These are phyloP conservation scores for Trametes villosa DNA, from an alignment of 768 basidiomycete species.

Conservation along the genomic window DNA sequence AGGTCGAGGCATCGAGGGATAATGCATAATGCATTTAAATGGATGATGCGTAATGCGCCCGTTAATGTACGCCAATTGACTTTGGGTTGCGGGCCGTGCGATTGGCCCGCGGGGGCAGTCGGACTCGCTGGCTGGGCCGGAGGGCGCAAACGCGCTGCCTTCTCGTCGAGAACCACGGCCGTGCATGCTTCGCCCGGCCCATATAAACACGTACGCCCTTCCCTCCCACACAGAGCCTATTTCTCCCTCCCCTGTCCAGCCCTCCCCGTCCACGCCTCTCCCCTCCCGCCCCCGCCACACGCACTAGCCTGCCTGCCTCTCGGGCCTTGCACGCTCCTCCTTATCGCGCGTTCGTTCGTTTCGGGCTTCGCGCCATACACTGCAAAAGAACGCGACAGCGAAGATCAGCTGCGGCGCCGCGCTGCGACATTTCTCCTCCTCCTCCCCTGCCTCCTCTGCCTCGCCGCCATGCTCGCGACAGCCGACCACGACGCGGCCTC, in stretches of 20 bases:
- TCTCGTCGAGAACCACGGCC: constrained; percentile 14
- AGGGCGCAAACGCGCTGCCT: not conserved
- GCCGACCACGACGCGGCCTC: not conserved
- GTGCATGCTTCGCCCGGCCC: constrained; percentile 13
- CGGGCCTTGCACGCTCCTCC: too few species aligned
- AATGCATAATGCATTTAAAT: too few species aligned
- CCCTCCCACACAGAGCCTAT: constrained; percentile 14
- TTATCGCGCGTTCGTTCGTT: too few species aligned
- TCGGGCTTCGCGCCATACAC: too few species aligned
- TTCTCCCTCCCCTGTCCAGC: constrained; percentile 7
- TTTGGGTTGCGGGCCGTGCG: not conserved
- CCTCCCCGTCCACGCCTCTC: not conserved
- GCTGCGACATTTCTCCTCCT: not conserved
- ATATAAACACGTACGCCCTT: constrained; percentile 6
- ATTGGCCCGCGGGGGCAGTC: constrained; percentile 8
- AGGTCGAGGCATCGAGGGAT: too few species aligned
- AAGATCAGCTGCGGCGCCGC: too few species aligned
- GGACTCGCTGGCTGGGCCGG: too few species aligned
- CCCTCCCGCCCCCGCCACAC: not conserved
- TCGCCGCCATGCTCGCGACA: not conserved
- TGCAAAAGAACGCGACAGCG: too few species aligned
- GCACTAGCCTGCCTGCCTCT: not conserved
- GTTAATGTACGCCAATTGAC: too few species aligned
- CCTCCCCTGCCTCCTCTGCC: not conserved
- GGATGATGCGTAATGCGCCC: too few species aligned